A percentile compares a stretch with the other conserved stretches of the same genome.
Evolutionary conservation across 2,329 filamentous ascomycete species (phyloP).

Genomic region (Pseudogymnoascus sp.): DNA sequence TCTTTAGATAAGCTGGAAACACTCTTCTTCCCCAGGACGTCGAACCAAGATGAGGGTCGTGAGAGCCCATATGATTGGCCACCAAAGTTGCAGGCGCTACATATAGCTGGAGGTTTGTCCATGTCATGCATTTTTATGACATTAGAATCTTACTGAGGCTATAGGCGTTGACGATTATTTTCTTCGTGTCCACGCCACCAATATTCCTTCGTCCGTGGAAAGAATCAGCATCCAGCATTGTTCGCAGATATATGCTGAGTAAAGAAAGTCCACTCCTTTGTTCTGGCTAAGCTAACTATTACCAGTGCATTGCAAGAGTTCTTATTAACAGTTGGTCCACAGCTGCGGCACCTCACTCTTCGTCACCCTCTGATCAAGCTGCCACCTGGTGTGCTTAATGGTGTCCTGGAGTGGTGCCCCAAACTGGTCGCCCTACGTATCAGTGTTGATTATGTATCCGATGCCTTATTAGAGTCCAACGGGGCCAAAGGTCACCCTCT

Average conservation of each 20-base stretch:
- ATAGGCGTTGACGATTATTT: conserved; percentile 23
- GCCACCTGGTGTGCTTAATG: conserved; percentile 18
- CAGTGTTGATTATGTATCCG: conserved; percentile 27
- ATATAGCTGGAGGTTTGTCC: conserved; percentile 23
- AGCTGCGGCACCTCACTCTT: conserved; percentile 26
- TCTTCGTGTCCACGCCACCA: conserved; percentile 18
- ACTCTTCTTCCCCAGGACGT: conserved; percentile 26
- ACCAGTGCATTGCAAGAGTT: conserved; percentile 15
- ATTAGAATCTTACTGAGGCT: neutral
- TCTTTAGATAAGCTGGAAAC: conserved; percentile 24
- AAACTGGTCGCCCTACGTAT: conserved; percentile 22
- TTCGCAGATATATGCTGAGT: conserved; percentile 18
- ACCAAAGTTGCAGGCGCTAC: conserved; percentile 23
- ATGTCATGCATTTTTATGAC: neutral
- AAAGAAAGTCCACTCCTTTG: neutral
- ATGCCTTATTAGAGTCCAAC: conserved; percentile 18
- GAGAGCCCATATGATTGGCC: conserved; percentile 23
- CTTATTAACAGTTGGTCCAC: conserved; percentile 19
- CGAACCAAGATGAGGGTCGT: conserved; percentile 16
- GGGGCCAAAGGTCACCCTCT: conserved; percentile 19
- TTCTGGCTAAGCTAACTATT: neutral
- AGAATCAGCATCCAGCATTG: conserved; percentile 28
- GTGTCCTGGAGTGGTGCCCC: conserved; percentile 20
- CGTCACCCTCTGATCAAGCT: conserved; percentile 26
- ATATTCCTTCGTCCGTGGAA: conserved; percentile 18